Evolutionary conservation across 768 basidiomycete species (phyloP).

Genomic region (Sporobolomyces roseus): DNA sequence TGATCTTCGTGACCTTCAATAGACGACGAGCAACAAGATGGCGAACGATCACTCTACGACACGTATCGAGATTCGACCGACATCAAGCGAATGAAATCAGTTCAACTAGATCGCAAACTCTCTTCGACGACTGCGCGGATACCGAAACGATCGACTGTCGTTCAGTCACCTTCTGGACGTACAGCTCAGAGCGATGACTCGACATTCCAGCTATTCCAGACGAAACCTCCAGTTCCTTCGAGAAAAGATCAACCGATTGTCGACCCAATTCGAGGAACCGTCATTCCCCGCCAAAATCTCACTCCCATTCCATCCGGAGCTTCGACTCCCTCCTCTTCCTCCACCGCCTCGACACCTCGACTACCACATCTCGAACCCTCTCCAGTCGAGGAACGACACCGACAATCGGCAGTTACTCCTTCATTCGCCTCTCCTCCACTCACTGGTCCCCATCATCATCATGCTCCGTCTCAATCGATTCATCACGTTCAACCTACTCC

Average conservation of each 20-base stretch:
- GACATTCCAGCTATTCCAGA: slow-evolving; percentile 43
- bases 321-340: not conserved
- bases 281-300: slow-evolving; percentile 21
- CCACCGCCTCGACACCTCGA: not conserved
- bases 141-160: slow-evolving; percentile 88
- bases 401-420: not conserved
- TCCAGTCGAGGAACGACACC: not conserved
- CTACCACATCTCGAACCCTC: not conserved
- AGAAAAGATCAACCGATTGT: slow-evolving; percentile 41
- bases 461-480: not conserved
- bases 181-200: slow-evolving; percentile 62
- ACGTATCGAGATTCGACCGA: slow-evolving; percentile 82
- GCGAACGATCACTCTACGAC: slow-evolving; percentile 54
- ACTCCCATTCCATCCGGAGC: not conserved
- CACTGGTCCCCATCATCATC: not conserved
- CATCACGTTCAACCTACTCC: not conserved
- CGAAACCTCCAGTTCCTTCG: slow-evolving; percentile 39
- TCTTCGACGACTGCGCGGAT: slow-evolving; percentile 80
- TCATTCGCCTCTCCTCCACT: not conserved
- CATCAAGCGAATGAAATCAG: slow-evolving; percentile 90
- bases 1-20: slow-evolving; percentile 34
- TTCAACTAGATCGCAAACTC: slow-evolving; percentile 89
- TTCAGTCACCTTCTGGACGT: slow-evolving; percentile 88
- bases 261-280: slow-evolving; percentile 28
- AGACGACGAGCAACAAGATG: slow-evolving; percentile 43